Evolutionary conservation across 768 basidiomycete species (phyloP), one percentile per base, ranked within the genome.

Genomic region (Collybia nuda): DNA sequence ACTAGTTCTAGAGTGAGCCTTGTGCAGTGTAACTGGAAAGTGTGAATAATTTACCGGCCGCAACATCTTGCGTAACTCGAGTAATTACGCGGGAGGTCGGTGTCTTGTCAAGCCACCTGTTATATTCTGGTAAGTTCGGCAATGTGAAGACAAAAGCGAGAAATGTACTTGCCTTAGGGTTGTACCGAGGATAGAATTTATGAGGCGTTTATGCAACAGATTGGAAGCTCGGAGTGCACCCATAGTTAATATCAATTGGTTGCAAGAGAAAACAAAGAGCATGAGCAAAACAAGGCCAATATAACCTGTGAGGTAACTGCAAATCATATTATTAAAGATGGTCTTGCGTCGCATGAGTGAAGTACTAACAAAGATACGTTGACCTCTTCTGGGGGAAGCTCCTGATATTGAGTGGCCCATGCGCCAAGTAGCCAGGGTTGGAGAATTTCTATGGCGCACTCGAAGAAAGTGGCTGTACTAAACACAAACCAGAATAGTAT

Each of bases 51-150:
- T 23, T 55, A 65, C 62, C 64, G 38, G 65, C 58, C 19, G 78
- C 68, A n/a, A 86, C 82, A 59, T 88, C 86, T 50, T 84, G 79
- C 0, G 85, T 87, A 60, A 79, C 80, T 24, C 85, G 74, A 17
- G 82, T 70, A 32, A 86, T 80, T 47, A 89, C 77, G 2, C 86
- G 78, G 12, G 72, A 68, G 1, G 67, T 62, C 6, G 75, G 74
- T 0, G 76, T 78, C 32, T 69, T 67, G 50, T 73, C 72, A 17
- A 78, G 70, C 70, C 69, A 85, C 62, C 84, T 79, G 8, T 5
- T 19, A 38, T 7, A 17, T 1, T 9, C 15, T 42, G 19, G 2
- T 35, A 24, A n/a, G 24, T 11, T 19, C 14, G 26, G 28, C n/a
- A 47, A n/a, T 26, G 24, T 26, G 17, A 21, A 32, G 9, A 5